These are phyloP conservation scores for Sedum album DNA, from an alignment of 164 flowering plant species.

Conservation along the genomic window DNA sequence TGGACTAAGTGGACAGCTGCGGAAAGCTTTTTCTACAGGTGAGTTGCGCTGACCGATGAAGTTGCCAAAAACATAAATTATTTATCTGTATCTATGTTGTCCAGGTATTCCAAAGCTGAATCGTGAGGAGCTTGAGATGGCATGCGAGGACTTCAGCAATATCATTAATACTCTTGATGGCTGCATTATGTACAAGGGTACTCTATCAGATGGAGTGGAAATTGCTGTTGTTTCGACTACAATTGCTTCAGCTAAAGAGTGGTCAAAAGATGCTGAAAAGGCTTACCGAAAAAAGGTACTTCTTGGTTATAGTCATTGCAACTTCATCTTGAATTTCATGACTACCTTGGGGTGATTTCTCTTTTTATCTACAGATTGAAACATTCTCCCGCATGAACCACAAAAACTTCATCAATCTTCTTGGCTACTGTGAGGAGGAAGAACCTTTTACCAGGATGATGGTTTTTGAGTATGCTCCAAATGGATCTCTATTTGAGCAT, in stretches of 20 bases:
- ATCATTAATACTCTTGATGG: constrained; percentile 38
- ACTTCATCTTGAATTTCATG: background rate
- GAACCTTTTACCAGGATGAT: constrained; percentile 81
- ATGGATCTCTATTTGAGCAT: constrained; percentile 78
- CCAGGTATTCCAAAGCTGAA: constrained; percentile 89
- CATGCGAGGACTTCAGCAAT: constrained; percentile 98
- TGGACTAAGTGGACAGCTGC: constrained; percentile 94
- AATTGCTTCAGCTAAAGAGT: constrained; percentile 45
- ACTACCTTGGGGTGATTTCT: background rate
- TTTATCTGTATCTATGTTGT: no score
- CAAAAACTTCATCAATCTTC: constrained; percentile 87
- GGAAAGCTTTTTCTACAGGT: constrained; percentile 96
- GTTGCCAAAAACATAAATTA: background rate
- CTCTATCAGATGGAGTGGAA: constrained; percentile 28
- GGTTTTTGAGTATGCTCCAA: constrained; percentile 96
- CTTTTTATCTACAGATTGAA: constrained; percentile 43
- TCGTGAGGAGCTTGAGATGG: constrained; percentile 73
- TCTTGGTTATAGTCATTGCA: background rate
- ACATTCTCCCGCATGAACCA: constrained; percentile 76
- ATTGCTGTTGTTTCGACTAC: constrained; percentile 56
- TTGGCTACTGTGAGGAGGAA: constrained; percentile 89
- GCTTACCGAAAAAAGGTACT: constrained; percentile 61
- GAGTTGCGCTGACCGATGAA: background rate
- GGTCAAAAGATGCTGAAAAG: constrained; percentile 52
- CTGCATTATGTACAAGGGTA: constrained; percentile 72